Percentiles rank a stretch among this genome's conserved stretches.
Evolutionary conservation across 257 asterid species (phyloP).

Genomic region (Solanum rostratum): DNA sequence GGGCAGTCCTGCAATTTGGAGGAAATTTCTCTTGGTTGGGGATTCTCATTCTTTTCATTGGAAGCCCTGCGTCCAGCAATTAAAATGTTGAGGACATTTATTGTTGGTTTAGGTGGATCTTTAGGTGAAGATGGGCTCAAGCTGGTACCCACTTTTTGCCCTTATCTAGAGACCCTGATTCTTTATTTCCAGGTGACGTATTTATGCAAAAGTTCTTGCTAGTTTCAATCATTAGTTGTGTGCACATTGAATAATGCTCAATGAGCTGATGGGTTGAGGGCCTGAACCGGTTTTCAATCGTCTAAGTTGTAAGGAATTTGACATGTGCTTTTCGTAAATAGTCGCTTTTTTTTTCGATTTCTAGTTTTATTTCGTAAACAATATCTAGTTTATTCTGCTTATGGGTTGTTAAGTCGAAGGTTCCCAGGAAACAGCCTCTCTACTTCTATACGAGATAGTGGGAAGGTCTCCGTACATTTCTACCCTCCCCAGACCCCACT

Average conservation of each 20-base stretch:
- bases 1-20: constrained; percentile 52
- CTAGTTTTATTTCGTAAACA: too few relatives aligned
- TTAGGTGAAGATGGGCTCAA: constrained; percentile 64
- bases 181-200: constrained; percentile 71
- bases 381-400: too few relatives aligned
- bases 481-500: too few relatives aligned
- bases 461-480: too few relatives aligned
- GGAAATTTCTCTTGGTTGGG: constrained; percentile 88
- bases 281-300: neutral
- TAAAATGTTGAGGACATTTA: constrained; percentile 36
- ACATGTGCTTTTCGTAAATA: too few relatives aligned
- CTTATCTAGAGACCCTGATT: constrained; percentile 57
- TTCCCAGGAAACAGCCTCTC: too few relatives aligned
- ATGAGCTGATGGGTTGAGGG: neutral
- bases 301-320: neutral
- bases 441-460: too few relatives aligned
- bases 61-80: constrained; percentile 55
- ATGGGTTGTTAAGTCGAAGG: too few relatives aligned
- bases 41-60: constrained; percentile 54
- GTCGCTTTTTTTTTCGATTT: too few relatives aligned
- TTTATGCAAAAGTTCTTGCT: neutral
- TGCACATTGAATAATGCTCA: neutral
- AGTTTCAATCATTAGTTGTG: neutral
- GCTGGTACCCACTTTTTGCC: constrained; percentile 52
- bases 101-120: constrained; percentile 80